Evolutionary conservation across 495 filamentous ascomycete species (phyloP).

Genomic region (Daldinia decipiens): DNA sequence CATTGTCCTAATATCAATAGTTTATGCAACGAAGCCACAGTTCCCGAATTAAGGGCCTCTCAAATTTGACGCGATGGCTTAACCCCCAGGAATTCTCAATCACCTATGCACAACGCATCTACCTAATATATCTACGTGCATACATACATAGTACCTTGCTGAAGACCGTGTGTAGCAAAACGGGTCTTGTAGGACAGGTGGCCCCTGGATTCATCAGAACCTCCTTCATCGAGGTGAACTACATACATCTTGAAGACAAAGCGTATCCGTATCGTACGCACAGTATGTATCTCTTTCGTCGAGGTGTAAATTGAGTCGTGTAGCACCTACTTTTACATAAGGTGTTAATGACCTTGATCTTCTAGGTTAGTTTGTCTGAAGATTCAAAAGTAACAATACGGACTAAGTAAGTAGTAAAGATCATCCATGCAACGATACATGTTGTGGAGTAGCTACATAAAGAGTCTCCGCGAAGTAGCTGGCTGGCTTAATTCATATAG

Average conservation of each 20-base stretch:
- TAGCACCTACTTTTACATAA: background rate
- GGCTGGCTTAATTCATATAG: slow-evolving; percentile 21
- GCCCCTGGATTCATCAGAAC: slow-evolving; percentile 3
- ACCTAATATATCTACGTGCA: background rate
- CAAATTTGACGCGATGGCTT: background rate
- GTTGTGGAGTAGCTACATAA: slow-evolving; percentile 15
- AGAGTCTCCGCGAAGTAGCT: slow-evolving; percentile 26
- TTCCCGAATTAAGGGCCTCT: background rate
- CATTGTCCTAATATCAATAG: slow-evolving; percentile 31
- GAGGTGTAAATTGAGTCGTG: background rate
- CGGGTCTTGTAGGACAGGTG: background rate
- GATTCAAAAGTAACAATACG: background rate
- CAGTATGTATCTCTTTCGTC: background rate
- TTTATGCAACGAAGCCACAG: slow-evolving; percentile 23
- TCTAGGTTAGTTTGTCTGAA: background rate
- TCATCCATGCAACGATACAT: slow-evolving; percentile 18
- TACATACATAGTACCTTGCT: background rate
- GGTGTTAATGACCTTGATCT: background rate
- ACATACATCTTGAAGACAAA: background rate
- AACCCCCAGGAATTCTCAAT: background rate
- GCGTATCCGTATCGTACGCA: slow-evolving; percentile 1
- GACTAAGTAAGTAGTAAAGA: slow-evolving; percentile 15
- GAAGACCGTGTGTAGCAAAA: background rate
- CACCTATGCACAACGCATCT: background rate
- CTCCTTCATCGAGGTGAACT: background rate